A percentile compares a stretch with the other conserved stretches of the same genome.
phyloP scores from a whole-genome alignment of 2,329 filamentous ascomycete genomes.

The Cladobotryum protrusum region DNA sequence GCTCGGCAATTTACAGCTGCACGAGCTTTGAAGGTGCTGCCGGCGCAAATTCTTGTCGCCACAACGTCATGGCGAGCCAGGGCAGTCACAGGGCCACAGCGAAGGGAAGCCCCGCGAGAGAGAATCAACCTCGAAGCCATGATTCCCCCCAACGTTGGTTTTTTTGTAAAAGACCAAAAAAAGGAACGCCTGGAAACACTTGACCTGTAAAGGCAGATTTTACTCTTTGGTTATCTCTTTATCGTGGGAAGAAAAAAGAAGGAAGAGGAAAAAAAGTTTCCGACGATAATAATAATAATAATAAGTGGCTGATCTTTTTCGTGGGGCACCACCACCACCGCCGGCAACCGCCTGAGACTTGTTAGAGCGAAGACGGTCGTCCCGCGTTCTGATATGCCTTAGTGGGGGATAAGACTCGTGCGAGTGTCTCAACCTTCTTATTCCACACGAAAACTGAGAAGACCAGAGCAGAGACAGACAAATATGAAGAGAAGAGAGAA shows the following conservation, averaged over 20 bases:
- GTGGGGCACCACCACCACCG: too few relatives aligned
- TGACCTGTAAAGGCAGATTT: too few relatives aligned
- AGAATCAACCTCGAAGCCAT: constrained; percentile 24
- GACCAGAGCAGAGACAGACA: not conserved
- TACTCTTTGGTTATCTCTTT: too few relatives aligned
- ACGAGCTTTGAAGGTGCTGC: not conserved
- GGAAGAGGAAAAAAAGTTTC: not conserved
- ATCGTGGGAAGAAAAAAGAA: not conserved
- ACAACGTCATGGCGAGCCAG: constrained; percentile 6
- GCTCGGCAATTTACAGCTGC: constrained; percentile 7
- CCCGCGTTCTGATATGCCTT: too few relatives aligned
- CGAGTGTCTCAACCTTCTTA: too few relatives aligned
- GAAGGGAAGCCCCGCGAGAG: constrained; percentile 17
- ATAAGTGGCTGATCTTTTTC: too few relatives aligned
- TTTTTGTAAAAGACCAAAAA: not conserved
- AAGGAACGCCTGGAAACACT: not conserved
- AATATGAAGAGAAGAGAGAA: not conserved
- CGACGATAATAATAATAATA: too few relatives aligned
- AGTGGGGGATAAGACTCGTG: too few relatives aligned
- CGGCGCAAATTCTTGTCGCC: constrained; percentile 6
- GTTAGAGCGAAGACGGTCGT: too few relatives aligned
- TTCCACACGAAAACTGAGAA: too few relatives aligned
- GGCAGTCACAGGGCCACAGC: constrained; percentile 15
- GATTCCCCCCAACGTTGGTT: not conserved
- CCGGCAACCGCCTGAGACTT: too few relatives aligned